Conservation (phyloP, 208 protist species). For the Novymonas esmeraldas region DNA sequence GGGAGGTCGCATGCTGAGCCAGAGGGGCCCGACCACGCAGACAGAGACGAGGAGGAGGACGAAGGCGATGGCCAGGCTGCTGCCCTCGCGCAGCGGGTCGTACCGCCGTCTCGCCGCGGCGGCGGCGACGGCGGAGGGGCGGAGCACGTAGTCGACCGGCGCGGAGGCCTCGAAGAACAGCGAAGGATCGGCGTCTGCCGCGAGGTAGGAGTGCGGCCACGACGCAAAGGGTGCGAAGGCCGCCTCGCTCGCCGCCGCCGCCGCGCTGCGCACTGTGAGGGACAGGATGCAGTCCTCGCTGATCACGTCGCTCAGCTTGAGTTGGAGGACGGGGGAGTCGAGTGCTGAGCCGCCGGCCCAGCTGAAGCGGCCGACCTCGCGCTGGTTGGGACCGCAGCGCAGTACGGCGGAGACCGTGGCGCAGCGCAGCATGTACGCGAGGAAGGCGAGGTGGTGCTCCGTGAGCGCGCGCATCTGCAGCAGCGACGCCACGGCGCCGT, state of each 20-base stretch:
- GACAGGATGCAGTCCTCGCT: conserved; percentile 15
- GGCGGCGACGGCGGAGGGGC: conserved; percentile 1
- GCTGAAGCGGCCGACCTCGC: neutral
- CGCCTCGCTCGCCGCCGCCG: conserved; percentile 1
- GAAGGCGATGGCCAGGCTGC: conserved; percentile 20
- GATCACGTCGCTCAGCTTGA: conserved; percentile 17
- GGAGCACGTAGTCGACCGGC: conserved; percentile 8
- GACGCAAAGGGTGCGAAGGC: conserved; percentile 8
- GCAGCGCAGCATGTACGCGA: conserved; percentile 29
- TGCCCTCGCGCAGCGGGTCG: conserved; percentile 14
- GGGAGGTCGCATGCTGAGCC: conserved; percentile 3
- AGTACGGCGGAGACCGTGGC: conserved; percentile 26
- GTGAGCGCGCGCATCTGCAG: conserved; percentile 20
- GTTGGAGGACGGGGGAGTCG: conserved; percentile 12
- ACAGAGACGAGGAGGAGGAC: conserved; percentile 9
- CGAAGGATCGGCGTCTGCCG: conserved; percentile 4
- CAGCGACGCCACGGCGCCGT: conserved; percentile 16
- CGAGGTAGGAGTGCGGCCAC: conserved; percentile 30
- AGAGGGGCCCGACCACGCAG: neutral
- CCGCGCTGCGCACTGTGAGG: conserved; percentile 14
- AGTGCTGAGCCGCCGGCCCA: conserved; percentile 20
- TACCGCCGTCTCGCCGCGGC: neutral
- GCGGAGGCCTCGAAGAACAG: conserved; percentile 22
- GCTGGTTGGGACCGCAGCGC: conserved; percentile 1
- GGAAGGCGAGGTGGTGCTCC: conserved; percentile 27